Base-by-base conservation (phyloP, 202 grass and related monocot genomes). In the Carex arenaria region DNA sequence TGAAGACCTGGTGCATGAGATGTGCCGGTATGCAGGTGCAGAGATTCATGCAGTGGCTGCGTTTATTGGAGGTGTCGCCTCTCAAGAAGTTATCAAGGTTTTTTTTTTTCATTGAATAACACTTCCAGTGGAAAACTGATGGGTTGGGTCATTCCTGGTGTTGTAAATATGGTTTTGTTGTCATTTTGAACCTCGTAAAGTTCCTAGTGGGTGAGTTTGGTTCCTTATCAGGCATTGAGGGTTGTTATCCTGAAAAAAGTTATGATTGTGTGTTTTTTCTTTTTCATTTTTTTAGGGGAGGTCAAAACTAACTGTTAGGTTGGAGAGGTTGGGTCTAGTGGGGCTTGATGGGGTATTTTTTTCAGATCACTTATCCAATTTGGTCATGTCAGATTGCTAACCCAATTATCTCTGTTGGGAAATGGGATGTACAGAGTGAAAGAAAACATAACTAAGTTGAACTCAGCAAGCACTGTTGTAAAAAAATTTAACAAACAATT, bases 61-160 rank as follows among this genome's bases (percentile, higher is more conserved):
- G 9, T 98, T 98, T 59, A 90, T 98, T 61, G 95, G 92, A 40
- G 95, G 95, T 45, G 81, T 98, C 1, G 89, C 93, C 80, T 93
- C 93, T 32, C 95, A 95, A 84, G 91, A 98, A 90, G 93, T 93
- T 77, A 98, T 95, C 66, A 93, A 95, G 93, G 95, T 95, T 14
- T 57, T 78, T 69, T 9, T 69, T 13, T 73, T 54, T 55, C 80
- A 52, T 55, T 83, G 15, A 17, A 55, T 47, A 31, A 74, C 84
- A 74, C 65, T 51, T 20, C 5, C 64, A 14, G 10, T 59, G 7
- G 22, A 45, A 55, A 67, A 66, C 17, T 65, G 57, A 23, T 42
- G 3, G 11, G 0, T 83, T 43, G 14, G 32, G 38, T 40, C 38
- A 7, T 40, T 40, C 38, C 38, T 6, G 38, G 38, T 40, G 5